These are phyloP conservation scores for Diaporthe vaccinii DNA, from an alignment of 2,329 filamentous ascomycete species.

Conservation along the genomic window DNA sequence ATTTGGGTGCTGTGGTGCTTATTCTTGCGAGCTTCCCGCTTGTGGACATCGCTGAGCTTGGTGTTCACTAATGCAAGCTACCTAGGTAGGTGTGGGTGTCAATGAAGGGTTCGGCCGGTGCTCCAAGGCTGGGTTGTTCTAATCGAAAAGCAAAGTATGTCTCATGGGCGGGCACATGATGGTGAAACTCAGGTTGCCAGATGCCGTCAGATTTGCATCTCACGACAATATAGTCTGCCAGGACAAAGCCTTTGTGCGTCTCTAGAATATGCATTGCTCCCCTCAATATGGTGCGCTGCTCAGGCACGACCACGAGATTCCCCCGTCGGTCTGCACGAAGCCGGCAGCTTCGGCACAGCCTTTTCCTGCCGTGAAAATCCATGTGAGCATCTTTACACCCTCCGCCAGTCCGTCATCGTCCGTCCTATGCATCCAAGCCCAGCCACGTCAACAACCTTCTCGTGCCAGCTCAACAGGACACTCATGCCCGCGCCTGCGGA, in stretches of 20 bases:
- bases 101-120: not conserved
- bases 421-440: conserved; percentile 92
- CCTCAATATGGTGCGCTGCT: not conserved
- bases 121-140: not conserved
- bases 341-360: not conserved
- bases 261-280: conserved; percentile 7
- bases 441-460: conserved; percentile 96
- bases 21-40: not conserved
- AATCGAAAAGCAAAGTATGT: not conserved
- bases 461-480: conserved; percentile 97
- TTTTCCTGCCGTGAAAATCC: not conserved
- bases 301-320: not conserved
- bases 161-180: no score
- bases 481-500: conserved; percentile 93
- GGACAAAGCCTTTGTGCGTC: not conserved
- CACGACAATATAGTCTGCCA: not conserved
- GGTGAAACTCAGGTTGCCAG: not conserved
- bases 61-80: not conserved
- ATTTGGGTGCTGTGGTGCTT: not conserved
- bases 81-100: not conserved
- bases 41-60: not conserved
- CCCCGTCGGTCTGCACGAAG: not conserved
- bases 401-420: conserved; percentile 96
- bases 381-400: conserved; percentile 69
- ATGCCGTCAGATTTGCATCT: not conserved